Evolutionary conservation across 2,329 filamentous ascomycete genomes (phyloP).

Genomic region (Escovopsis weberi): DNA sequence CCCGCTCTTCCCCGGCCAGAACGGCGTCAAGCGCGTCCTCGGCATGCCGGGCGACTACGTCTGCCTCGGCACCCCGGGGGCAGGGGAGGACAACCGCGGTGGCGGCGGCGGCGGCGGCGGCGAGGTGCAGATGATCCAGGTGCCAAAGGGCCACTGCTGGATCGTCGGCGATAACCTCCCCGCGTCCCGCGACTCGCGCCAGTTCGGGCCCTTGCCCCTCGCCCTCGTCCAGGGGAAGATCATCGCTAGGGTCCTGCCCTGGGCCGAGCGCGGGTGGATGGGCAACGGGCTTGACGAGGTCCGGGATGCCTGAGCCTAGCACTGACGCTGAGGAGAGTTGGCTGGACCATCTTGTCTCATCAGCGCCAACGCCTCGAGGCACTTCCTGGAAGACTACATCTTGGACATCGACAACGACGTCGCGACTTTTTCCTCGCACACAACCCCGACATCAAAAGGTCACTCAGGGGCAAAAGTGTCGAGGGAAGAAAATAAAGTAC

Average conservation of each 20-base stretch:
- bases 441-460: no score
- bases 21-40: conserved; percentile 65
- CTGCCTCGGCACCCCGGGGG: conserved; percentile 41
- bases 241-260: conserved; percentile 45
- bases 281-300: conserved; percentile 16
- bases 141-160: conserved; percentile 85
- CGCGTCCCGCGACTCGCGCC: conserved; percentile 72
- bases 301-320: no score
- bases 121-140: conserved; percentile 49
- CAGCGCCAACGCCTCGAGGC: no score
- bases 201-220: conserved; percentile 75
- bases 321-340: no score
- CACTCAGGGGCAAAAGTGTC: conserved; percentile 6
- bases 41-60: conserved; percentile 69
- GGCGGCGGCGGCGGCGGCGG: conserved; percentile 20
- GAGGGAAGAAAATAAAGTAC: background rate
- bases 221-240: conserved; percentile 76
- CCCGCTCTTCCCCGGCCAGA: conserved; percentile 46
- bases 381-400: no score
- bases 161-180: conserved; percentile 76
- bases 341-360: no score
- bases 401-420: no score
- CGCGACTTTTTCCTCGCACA: no score
- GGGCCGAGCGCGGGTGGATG: conserved; percentile 36
- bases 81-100: no score